Evolutionary conservation across 2,329 filamentous ascomycete genomes (phyloP).

Genomic region (Stemphylium lycopersici): DNA sequence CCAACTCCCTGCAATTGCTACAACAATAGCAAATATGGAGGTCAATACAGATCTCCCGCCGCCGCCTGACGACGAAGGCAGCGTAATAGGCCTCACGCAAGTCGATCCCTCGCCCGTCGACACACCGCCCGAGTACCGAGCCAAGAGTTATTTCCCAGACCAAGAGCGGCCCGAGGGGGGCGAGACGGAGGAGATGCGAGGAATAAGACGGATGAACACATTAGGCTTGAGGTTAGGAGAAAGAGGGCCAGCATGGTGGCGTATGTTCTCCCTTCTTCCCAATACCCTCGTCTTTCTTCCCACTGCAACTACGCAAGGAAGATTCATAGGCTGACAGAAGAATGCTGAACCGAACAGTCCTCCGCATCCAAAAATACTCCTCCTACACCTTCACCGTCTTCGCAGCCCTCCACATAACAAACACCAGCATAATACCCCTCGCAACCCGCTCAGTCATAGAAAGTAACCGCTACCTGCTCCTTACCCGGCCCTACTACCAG

Average conservation of each 20-base stretch:
- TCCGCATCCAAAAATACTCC: slow-evolving; percentile 83
- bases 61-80: slow-evolving; percentile 50
- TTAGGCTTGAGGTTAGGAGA: slow-evolving; percentile 64
- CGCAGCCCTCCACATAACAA: slow-evolving; percentile 51
- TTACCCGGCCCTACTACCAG: slow-evolving; percentile 92
- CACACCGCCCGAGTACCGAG: slow-evolving; percentile 55
- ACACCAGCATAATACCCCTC: slow-evolving; percentile 54
- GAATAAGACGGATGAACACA: slow-evolving; percentile 35
- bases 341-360: slow-evolving; percentile 58
- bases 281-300: not conserved
- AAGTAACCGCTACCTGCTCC: slow-evolving; percentile 84
- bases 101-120: slow-evolving; percentile 84
- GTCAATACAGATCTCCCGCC: slow-evolving; percentile 15
- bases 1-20: too few species aligned
- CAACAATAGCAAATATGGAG: slow-evolving; percentile 14
- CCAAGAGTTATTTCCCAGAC: slow-evolving; percentile 55
- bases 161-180: slow-evolving; percentile 13
- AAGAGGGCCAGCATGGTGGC: slow-evolving; percentile 76
- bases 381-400: slow-evolving; percentile 66
- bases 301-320: too few species aligned
- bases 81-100: slow-evolving; percentile 71
- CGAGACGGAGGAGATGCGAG: slow-evolving; percentile 15
- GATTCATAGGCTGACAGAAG: slow-evolving; percentile 1
- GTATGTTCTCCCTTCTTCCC: slow-evolving; percentile 56
- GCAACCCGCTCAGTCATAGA: slow-evolving; percentile 60